Base-by-base conservation (phyloP, 2,329 filamentous ascomycete species). In the Apiospora phragmitis region DNA sequence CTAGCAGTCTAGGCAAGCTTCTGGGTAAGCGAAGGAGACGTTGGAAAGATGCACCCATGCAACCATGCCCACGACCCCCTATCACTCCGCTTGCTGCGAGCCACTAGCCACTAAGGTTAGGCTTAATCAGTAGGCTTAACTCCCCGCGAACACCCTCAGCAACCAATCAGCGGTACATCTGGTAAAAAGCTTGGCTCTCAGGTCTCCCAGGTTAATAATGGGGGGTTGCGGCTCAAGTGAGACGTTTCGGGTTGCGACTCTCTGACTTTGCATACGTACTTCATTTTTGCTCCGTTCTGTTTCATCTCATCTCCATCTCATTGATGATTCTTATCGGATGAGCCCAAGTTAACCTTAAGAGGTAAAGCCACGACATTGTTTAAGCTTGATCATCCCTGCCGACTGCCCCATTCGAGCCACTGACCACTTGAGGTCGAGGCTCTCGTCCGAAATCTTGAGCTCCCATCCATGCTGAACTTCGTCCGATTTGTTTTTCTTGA, bases 261-360 rank as follows among this genome's bases (percentile, higher is more conserved):
- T 59, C 51, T 59, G 51, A 59, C 51, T 59, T 21, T 59, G 51
- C 32, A 26, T 35, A 59, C 49, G 49, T 55, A 55, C 16, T 47
- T 21, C 43, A 47, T 47, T 7, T n/a, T 26, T 21, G 26, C 26
- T 32, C 51, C 29, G 9, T 35, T 59, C 51, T n/a, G 55, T 62
- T 38, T 62, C 55, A 21, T 62, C 55, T 62, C 32, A 62, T 62
- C 55, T 62, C 55, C 55, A 62, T 62, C 55, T 35, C 51, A 59
- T 59, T 62, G 29, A 35, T 35, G 51, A 38, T 38, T 21, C 29
- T 12, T 8, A 55, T 55, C 49, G 49, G 49, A 26, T 55, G 49
- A 55, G 49, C 24, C 49, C 49, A 55, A 6, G 26, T 16, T 55
- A 55, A 55, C 26, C 49, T 55, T 55, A 55, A 32, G 26, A 55